phyloP scores from a whole-genome alignment of 371 early-diverging fungal genomes.

The Saksenaea vasiformis region DNA sequence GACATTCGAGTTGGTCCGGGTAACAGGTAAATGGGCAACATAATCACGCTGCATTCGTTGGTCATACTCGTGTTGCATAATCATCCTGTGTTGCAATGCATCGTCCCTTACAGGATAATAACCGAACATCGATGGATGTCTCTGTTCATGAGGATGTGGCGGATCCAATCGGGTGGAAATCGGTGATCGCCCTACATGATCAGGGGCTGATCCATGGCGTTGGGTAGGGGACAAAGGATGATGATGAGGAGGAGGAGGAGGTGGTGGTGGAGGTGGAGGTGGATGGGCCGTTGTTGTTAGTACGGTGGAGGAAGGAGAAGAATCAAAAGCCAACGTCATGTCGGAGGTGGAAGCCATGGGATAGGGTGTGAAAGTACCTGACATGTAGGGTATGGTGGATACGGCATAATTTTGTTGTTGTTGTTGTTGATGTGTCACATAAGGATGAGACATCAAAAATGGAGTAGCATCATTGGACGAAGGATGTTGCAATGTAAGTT shows the following conservation, averaged over 20 bases:
- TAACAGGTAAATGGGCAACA: not conserved
- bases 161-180: not conserved
- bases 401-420: not conserved
- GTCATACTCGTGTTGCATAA: constrained; percentile 1
- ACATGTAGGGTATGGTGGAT: constrained; percentile 11
- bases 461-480: constrained; percentile 8
- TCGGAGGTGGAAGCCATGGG: constrained; percentile 13
- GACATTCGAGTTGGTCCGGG: not conserved
- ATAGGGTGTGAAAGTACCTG: constrained; percentile 19
- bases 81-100: not conserved
- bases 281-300: not conserved
- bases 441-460: constrained; percentile 17
- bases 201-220: not conserved
- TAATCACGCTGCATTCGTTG: not conserved
- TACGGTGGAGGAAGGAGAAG: not conserved
- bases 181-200: not conserved
- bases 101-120: constrained; percentile 5
- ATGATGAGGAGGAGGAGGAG: not conserved
- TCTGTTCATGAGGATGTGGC: not conserved
- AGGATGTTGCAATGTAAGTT: constrained; percentile 21
- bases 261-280: not conserved
- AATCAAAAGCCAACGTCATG: not conserved
- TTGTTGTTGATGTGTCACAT: constrained; percentile 8
- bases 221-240: not conserved
- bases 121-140: not conserved